Conservation (phyloP, 371 early-diverging fungal genomes). For the Blakeslea trispora region DNA sequence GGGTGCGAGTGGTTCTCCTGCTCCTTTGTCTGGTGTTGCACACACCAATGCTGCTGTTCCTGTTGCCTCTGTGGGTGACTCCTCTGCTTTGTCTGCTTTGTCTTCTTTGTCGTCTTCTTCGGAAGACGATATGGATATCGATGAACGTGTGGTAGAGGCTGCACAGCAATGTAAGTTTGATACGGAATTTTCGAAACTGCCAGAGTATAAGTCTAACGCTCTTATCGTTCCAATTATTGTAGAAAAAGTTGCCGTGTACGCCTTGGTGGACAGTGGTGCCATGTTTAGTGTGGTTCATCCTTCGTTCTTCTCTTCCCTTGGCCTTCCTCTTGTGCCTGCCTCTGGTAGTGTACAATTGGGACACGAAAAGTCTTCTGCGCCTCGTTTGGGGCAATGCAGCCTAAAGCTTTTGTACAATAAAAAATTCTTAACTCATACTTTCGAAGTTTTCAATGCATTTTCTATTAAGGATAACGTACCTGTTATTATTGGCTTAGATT, state of each 20-base stretch:
- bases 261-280: slow-evolving; percentile 8
- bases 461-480: slow-evolving; percentile 2
- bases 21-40: background rate
- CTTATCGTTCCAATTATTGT: slow-evolving; percentile 7
- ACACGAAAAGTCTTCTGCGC: background rate
- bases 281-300: slow-evolving; percentile 6
- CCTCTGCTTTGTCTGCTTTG: no score
- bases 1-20: no score
- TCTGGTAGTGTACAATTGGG: slow-evolving; percentile 5
- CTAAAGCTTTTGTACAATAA: slow-evolving; percentile 14
- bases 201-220: background rate
- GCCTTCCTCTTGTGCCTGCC: background rate
- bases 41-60: background rate
- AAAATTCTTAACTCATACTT: slow-evolving; percentile 1
- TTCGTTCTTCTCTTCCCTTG: background rate
- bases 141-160: background rate
- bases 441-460: slow-evolving; percentile 15
- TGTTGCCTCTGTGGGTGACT: background rate
- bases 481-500: slow-evolving; percentile 10
- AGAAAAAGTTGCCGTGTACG: slow-evolving; percentile 8
- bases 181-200: background rate
- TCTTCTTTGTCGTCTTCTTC: no score
- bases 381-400: background rate
- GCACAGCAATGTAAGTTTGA: slow-evolving; percentile 15
- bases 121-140: slow-evolving; percentile 2